Base-by-base conservation (phyloP, 1,139 yeast species). In the Pichia sp. region DNA sequence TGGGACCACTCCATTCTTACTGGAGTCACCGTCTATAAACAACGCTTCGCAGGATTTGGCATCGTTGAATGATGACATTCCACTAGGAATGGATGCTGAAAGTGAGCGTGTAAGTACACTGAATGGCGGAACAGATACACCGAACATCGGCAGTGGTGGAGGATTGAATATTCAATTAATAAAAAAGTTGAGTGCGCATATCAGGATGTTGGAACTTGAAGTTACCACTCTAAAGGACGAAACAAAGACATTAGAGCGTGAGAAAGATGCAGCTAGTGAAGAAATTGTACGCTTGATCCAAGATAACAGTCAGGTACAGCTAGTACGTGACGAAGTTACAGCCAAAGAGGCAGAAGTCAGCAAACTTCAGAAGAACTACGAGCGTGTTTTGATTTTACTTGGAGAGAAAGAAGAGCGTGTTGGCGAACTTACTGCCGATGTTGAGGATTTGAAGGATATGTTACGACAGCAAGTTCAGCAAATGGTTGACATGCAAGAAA, bases 391-490 rank as follows among this genome's bases (percentile, higher is more conserved):
- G 57, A 89, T 86, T 63, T 70, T 90, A 59, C 76, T 92, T 19
- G 97, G 97, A 5, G 97, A 92, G 64, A 90, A 92, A 67, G 80
- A 90, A 11, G 99, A 95, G 68, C 79, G 77, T 60, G 93, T 89
- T 6, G 88, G 85, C 55, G 99, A 93, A 70, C 75, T 95, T 52
- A 77, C 78, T 61, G 96, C 96, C 5, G 99, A 93, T 66, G 93
- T 95, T 15, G 79, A 76, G 6, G 99, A 93, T 69, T 75, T 93
- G 70, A 93, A 92, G 70, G 92, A 87, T 44, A 75, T 92, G 74
- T 81, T 90, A 67, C 79, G 82, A 58, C 79, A 80, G 59, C 99
- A 93, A 69, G 93, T 90, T 36, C 95, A 89, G 68, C 95, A 90
- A 64, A 77, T 92, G 79, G 84, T 88, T 46, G 87, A 81, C 56